These are phyloP conservation scores for Ustulina deusta DNA, from an alignment of 2,329 filamentous ascomycete genomes.

Conservation along the genomic window DNA sequence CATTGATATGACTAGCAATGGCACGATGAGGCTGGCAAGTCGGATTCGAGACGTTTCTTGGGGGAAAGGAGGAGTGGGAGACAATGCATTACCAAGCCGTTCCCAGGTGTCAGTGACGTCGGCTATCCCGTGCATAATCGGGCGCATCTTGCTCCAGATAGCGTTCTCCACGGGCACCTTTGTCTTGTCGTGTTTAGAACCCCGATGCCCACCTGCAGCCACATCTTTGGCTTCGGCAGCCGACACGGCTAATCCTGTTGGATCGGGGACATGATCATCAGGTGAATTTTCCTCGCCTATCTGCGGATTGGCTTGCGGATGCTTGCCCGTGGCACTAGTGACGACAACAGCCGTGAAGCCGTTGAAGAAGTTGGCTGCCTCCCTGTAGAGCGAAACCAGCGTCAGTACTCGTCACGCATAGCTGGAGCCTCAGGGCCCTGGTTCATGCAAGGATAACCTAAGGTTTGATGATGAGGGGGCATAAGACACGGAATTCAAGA, in stretches of 20 bases:
- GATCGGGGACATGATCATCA: constrained; percentile 50
- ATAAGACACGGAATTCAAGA: too few relatives aligned
- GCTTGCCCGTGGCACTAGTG: constrained; percentile 80
- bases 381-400: constrained; percentile 50
- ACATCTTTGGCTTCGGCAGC: constrained; percentile 58
- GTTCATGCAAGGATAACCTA: neutral
- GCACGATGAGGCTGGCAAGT: constrained; percentile 65
- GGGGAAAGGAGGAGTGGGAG: constrained; percentile 73
- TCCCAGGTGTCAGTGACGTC: constrained; percentile 62
- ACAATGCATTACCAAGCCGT: constrained; percentile 62
- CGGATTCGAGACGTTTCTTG: constrained; percentile 64
- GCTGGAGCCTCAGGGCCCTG: neutral
- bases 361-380: constrained; percentile 84
- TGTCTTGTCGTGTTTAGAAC: constrained; percentile 75
- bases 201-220: constrained; percentile 61
- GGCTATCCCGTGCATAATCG: constrained; percentile 71
- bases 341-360: constrained; percentile 78
- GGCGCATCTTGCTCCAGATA: constrained; percentile 81
- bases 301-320: constrained; percentile 73
- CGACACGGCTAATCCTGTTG: constrained; percentile 54
- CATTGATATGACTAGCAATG: constrained; percentile 64
- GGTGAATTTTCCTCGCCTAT: constrained; percentile 50
- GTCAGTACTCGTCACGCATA: neutral
- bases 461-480: neutral
- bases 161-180: constrained; percentile 81